Percentiles rank a stretch among this genome's conserved stretches.
phyloP scores from a whole-genome alignment of 352 stramenopile genomes.

The Pythium grandisporangium region DNA sequence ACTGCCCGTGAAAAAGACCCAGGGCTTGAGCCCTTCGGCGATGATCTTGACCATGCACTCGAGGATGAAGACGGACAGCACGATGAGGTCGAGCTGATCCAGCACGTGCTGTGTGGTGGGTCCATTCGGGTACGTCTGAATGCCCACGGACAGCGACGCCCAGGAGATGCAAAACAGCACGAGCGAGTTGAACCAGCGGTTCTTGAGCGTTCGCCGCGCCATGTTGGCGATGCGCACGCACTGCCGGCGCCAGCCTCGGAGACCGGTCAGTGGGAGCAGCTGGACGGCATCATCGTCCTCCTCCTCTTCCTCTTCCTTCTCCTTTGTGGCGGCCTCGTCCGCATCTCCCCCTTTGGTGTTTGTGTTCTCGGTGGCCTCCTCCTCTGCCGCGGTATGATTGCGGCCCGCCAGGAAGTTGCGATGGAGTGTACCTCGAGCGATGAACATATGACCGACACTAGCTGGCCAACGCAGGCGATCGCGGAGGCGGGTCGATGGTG shows the following conservation, averaged over 20 bases:
- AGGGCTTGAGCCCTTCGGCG: constrained; percentile 61
- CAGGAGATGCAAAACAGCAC: constrained; percentile 76
- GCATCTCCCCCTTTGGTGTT: too few relatives aligned
- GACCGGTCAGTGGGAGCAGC: constrained; percentile 21
- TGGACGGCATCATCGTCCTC: constrained; percentile 21
- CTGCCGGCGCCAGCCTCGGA: constrained; percentile 16
- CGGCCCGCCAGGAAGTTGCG: not conserved
- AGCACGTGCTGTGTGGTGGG: constrained; percentile 28
- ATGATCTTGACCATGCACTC: constrained; percentile 73
- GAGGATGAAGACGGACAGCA: constrained; percentile 70
- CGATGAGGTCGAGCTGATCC: constrained; percentile 50
- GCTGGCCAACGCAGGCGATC: too few relatives aligned
- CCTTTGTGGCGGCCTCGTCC: too few relatives aligned
- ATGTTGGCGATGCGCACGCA: constrained; percentile 34
- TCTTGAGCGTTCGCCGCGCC: constrained; percentile 30
- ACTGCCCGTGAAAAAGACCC: constrained; percentile 61
- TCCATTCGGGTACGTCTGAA: constrained; percentile 67
- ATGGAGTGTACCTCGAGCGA: constrained; percentile 2
- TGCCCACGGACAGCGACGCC: constrained; percentile 68
- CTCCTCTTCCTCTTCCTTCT: too few relatives aligned
- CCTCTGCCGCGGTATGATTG: too few relatives aligned
- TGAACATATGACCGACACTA: constrained; percentile 2
- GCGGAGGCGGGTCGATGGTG: too few relatives aligned
- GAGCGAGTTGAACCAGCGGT: constrained; percentile 49
- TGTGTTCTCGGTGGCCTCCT: too few relatives aligned